Evolutionary conservation across 805 yeast genomes (phyloP).

Genomic region (Yamadazyma laniorum): DNA sequence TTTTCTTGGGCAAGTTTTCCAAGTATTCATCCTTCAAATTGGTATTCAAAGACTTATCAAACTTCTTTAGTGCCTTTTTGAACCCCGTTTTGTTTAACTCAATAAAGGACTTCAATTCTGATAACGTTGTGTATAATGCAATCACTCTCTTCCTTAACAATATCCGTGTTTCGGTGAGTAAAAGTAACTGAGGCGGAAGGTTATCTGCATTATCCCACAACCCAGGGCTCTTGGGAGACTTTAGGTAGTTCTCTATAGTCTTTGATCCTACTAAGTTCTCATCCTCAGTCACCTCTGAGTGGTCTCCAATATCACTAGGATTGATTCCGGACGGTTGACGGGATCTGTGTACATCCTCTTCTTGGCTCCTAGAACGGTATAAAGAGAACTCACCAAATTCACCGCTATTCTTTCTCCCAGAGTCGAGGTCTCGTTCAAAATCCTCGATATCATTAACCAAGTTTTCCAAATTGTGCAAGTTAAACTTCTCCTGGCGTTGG

Average conservation of each 20-base stretch:
- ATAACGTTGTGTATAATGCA: slow-evolving; percentile 42
- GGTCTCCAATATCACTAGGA: slow-evolving; percentile 33
- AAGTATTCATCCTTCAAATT: slow-evolving; percentile 42
- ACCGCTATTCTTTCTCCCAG: slow-evolving; percentile 9
- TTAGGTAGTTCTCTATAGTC: slow-evolving; percentile 33
- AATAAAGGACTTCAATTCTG: slow-evolving; percentile 49
- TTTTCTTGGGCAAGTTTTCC: slow-evolving; percentile 42
- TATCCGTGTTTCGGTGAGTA: slow-evolving; percentile 50
- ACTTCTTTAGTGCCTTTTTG: slow-evolving; percentile 52
- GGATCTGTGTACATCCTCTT: slow-evolving; percentile 1
- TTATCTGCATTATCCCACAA: slow-evolving; percentile 26
- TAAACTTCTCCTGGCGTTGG: slow-evolving; percentile 59
- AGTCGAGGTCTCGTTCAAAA: slow-evolving; percentile 44
- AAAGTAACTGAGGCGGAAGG: slow-evolving; percentile 32
- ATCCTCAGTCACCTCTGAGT: slow-evolving; percentile 34
- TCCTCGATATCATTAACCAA: slow-evolving; percentile 62
- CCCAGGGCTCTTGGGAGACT: slow-evolving; percentile 34
- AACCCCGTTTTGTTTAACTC: slow-evolving; percentile 54
- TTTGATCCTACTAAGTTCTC: slow-evolving; percentile 22
- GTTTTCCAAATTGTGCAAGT: slow-evolving; percentile 51
- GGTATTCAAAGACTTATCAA: slow-evolving; percentile 50
- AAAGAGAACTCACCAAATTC: slow-evolving; percentile 6
- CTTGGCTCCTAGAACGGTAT: slow-evolving; percentile 6
- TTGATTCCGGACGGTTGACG: slow-evolving; percentile 3
- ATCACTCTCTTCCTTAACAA: slow-evolving; percentile 46